Evolutionary conservation across 2,329 filamentous ascomycete genomes (phyloP).

Genomic region (Myriosclerotinia scirpicola): DNA sequence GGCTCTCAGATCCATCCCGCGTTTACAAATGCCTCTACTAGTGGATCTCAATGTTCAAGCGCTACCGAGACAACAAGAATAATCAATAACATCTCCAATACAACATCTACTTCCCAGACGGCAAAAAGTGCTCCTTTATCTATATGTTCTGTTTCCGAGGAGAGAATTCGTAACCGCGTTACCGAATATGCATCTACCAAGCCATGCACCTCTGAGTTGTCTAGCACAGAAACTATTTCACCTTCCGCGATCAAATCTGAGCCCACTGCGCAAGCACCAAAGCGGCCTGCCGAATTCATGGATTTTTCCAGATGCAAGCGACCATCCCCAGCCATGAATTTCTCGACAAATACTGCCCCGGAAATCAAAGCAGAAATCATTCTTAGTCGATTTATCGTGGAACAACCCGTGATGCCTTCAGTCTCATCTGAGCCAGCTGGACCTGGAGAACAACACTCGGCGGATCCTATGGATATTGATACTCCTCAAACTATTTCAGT

Average conservation of each 20-base stretch:
- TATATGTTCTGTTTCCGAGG: rapidly evolving
- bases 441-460: background rate
- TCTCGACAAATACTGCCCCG: background rate
- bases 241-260: background rate
- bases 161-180: no score
- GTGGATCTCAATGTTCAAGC: background rate
- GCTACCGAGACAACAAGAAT: no score
- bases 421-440: background rate
- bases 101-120: no score
- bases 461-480: background rate
- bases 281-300: background rate
- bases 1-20: background rate
- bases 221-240: no score
- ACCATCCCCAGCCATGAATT: background rate
- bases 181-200: background rate
- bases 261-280: background rate
- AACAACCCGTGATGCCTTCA: background rate
- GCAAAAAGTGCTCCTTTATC: background rate
- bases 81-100: background rate
- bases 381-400: background rate
- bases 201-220: no score
- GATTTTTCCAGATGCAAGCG: background rate
- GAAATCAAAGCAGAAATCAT: background rate
- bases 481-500: background rate
- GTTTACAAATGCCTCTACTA: background rate